phyloP scores from a whole-genome alignment of 1,284 basidiomycete genomes.

The Quambalaria eucalypti region DNA sequence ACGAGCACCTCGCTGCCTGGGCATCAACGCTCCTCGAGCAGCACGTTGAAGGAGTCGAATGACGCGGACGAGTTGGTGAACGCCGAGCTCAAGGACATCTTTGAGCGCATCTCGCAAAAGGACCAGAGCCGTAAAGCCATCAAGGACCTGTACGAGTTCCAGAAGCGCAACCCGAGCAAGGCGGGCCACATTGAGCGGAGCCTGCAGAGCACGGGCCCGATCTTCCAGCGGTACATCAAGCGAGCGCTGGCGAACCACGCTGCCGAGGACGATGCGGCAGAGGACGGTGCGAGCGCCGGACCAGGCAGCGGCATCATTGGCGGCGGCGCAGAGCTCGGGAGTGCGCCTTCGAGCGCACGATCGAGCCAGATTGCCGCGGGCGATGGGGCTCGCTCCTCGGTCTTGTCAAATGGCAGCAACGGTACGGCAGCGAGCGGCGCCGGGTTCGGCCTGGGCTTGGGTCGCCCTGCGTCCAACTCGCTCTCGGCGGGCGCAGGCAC shows the following conservation, averaged over 20 bases:
- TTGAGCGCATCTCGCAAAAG: conserved; percentile 73
- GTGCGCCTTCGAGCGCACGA: not conserved
- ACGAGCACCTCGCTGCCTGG: conserved; percentile 47
- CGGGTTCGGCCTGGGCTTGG: not conserved
- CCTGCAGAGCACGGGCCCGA: conserved; percentile 49
- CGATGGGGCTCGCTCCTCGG: not conserved
- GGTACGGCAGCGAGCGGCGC: not conserved
- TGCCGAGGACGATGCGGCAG: conserved; percentile 63
- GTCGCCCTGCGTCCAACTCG: not conserved
- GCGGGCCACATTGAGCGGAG: conserved; percentile 61
- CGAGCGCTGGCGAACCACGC: conserved; percentile 55
- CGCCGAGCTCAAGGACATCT: conserved; percentile 69
- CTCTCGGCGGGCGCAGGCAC: not conserved
- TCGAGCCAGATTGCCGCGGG: not conserved
- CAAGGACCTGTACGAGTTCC: conserved; percentile 86
- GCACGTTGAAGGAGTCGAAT: conserved; percentile 48
- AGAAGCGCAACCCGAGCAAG: conserved; percentile 84
- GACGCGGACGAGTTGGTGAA: conserved; percentile 71
- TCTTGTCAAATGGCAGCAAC: not conserved
- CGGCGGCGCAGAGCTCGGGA: not conserved
- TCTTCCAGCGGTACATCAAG: conserved; percentile 50
- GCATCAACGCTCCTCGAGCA: conserved; percentile 6
- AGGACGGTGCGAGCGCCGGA: not conserved
- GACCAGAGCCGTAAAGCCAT: conserved; percentile 79
- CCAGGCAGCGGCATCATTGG: not conserved